phyloP scores from a whole-genome alignment of 208 protist species.

The Leishmania aethiopica region DNA sequence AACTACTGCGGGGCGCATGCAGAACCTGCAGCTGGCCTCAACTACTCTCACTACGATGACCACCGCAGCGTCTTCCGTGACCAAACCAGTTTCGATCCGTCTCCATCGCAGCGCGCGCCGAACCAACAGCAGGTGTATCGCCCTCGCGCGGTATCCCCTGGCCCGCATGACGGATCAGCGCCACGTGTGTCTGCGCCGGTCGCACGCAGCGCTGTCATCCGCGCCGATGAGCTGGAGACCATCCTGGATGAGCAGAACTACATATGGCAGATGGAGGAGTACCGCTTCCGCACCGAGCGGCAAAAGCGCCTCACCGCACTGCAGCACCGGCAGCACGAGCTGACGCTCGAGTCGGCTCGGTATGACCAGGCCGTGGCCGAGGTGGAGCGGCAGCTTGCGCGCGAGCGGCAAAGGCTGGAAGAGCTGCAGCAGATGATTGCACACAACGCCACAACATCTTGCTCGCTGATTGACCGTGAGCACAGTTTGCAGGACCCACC shows the following conservation, averaged over 20 bases:
- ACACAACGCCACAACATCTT: constrained; percentile 4
- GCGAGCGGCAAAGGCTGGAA: constrained; percentile 32
- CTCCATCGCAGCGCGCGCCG: neutral
- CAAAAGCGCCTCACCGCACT: constrained; percentile 31
- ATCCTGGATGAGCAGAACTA: constrained; percentile 51
- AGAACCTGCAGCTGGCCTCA: constrained; percentile 3
- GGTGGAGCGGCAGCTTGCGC: constrained; percentile 33
- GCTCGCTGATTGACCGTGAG: neutral
- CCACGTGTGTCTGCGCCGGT: neutral
- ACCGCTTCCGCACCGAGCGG: constrained; percentile 68
- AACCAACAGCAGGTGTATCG: constrained; percentile 3
- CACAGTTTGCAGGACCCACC: neutral
- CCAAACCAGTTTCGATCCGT: neutral
- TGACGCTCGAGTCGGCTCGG: constrained; percentile 35
- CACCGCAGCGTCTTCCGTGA: neutral
- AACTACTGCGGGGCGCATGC: neutral
- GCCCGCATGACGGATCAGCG: neutral
- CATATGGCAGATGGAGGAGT: constrained; percentile 68
- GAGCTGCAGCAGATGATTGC: constrained; percentile 30
- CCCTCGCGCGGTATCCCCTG: neutral
- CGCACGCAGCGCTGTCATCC: constrained; percentile 6
- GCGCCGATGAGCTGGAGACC: constrained; percentile 40
- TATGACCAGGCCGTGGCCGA: constrained; percentile 32
- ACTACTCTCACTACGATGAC: constrained; percentile 10
- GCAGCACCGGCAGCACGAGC: constrained; percentile 32